These are phyloP conservation scores for Talaromyces liani DNA, from an alignment of 495 filamentous ascomycete species.

Conservation along the genomic window DNA sequence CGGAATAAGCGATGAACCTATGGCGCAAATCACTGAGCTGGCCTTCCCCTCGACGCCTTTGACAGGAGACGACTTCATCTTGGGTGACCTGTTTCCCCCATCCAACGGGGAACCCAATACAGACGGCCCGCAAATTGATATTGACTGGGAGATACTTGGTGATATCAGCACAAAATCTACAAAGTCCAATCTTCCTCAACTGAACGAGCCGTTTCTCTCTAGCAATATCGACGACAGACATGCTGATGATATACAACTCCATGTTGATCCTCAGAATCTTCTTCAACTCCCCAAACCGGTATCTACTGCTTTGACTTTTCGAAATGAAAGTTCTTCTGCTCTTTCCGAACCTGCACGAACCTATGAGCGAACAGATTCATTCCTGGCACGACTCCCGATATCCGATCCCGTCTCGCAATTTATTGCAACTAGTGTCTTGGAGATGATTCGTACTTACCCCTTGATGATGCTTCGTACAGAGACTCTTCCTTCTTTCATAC, in stretches of 20 bases:
- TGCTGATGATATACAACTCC: too few relatives aligned
- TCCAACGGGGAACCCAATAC: not conserved
- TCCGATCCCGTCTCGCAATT: not conserved
- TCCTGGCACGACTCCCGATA: constrained; percentile 1
- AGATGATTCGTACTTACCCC: constrained; percentile 12
- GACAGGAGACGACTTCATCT: not conserved
- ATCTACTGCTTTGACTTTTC: not conserved
- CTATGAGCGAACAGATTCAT: not conserved
- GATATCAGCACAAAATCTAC: not conserved
- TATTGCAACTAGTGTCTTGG: constrained; percentile 1
- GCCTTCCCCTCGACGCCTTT: not conserved
- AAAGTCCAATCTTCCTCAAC: not conserved
- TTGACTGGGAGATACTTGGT: not conserved
- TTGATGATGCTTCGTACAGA: constrained; percentile 18
- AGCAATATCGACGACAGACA: not conserved
- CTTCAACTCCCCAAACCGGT: not conserved
- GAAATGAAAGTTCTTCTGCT: not conserved
- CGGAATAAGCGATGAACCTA: not conserved
- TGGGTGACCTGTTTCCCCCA: not conserved
- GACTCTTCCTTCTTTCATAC: constrained; percentile 16
- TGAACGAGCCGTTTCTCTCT: not conserved
- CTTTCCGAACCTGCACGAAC: not conserved
- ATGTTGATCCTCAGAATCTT: not conserved
- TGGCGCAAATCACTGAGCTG: not conserved
- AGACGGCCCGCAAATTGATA: not conserved